These are phyloP conservation scores for Astrothelium macrocarpum DNA, from an alignment of 495 filamentous ascomycete species.

Conservation along the genomic window DNA sequence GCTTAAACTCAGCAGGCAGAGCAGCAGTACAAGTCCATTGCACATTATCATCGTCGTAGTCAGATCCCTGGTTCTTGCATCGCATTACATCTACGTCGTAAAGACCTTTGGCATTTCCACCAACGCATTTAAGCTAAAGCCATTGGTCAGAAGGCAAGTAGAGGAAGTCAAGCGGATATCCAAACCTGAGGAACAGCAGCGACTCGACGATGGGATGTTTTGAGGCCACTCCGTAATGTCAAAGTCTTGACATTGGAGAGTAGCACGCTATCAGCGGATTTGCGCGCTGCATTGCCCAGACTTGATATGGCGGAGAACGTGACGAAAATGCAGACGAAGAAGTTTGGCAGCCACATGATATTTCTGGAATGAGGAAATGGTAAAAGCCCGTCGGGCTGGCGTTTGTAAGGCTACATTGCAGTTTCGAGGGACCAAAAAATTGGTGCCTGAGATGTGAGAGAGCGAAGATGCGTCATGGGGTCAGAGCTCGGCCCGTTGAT, in stretches of 20 bases:
- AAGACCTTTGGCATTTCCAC: conserved; percentile 49
- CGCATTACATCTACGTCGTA: conserved; percentile 74
- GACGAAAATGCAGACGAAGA: not conserved
- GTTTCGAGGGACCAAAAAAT: not conserved
- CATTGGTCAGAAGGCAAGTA: not conserved
- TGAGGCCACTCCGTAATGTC: conserved; percentile 54
- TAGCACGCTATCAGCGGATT: conserved; percentile 53
- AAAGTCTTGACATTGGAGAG: conserved; percentile 69
- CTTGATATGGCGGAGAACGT: not conserved
- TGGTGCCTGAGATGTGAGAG: not conserved
- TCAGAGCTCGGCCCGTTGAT: not conserved
- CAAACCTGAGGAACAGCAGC: conserved; percentile 60
- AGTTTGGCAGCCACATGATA: not conserved
- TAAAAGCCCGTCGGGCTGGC: not conserved
- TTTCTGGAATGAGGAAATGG: not conserved
- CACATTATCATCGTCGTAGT: conserved; percentile 41
- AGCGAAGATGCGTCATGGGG: not conserved
- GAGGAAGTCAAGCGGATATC: not conserved
- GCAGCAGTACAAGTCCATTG: conserved; percentile 82
- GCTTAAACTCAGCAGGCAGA: conserved; percentile 74
- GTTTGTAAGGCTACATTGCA: not conserved
- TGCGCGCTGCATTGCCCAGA: conserved; percentile 16
- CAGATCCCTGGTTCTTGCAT: conserved; percentile 68
- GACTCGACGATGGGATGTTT: conserved; percentile 68
- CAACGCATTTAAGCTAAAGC: conserved; percentile 63